Evolutionary conservation across 1,284 basidiomycete genomes (phyloP), one percentile per base, ranked within the genome.

Genomic region (Caloboletus inedulis): DNA sequence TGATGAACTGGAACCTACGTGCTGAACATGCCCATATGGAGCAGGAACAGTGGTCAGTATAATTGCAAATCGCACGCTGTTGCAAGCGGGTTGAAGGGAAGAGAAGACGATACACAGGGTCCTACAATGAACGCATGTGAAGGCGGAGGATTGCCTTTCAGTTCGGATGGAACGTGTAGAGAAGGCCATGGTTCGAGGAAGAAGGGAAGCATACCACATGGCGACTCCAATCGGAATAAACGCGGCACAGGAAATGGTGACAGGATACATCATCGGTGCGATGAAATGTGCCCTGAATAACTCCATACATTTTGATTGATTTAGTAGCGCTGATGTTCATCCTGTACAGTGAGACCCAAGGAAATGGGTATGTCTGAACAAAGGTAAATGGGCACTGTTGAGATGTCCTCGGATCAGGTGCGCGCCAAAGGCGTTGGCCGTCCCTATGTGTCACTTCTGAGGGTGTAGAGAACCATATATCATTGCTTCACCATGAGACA

Each of bases 131-230:
- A 25, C 10, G 27, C 57, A 60, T 52, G 53, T 47, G 48, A 60
- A 42, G 47, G 43, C 44, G 30, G 48, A 45, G 53, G 58, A 58
- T 61, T 61, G 43, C 43, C 46, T 36, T 52, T 53, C 46, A 49
- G 45, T 51, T 53, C 64, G 62, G 64, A 66, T 66, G 62, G 64
- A 66, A 6, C 63, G 52, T 57, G 51, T 3, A 12, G 41, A 63
- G 41, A 64, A 58, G 49, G 16, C 14, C 42, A 29, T 55, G 46
- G 35, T 65, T 52, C 42, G 43, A 45, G 50, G 46, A 47, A 37
- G 43, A 33, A 27, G 43, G 37, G 51, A 62, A 58, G 52, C 35
- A 46, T 34, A 5, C 23, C 23, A 23, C 23, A 23, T 23, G 41
- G 49, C 42, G 54, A 59, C 51, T 54, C 49, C 35, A 44, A 46